Evolutionary conservation across 345 rosid genomes (phyloP), one percentile per base, ranked within the genome.

Genomic region (Mangifera indica): DNA sequence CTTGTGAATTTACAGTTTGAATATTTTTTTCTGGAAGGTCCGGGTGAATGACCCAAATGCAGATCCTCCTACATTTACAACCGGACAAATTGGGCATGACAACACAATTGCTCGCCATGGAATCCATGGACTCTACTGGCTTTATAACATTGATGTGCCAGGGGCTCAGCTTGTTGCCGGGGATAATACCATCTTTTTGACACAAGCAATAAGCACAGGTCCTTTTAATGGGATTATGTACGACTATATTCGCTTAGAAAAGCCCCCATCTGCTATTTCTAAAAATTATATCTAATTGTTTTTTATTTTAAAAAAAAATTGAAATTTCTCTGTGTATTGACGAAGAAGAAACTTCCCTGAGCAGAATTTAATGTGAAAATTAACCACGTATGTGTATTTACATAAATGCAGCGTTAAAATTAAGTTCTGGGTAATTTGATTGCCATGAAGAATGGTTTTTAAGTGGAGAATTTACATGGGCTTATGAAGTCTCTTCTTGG

Each of bases 101-200:
- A 90, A 90, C 63, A 55, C 95, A 42, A 83, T 90, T 7, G 74
- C 87, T 6, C 80, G 95, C 61, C 92, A 90, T 55, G 95, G 95
- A 71, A 84, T 84, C 49, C 92, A 87, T 58, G 95, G 91, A 21
- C 77, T 87, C 14, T 86, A 86, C 80, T 54, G 89, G 75, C 83
- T 84, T 5, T 86, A 70, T 70, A 76, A 49, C 32, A 72, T 84
- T 7, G 84, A 82, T 11, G 58, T 86, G 0, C 72, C 74, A 0
- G 85, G 86, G 15, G 32, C 53, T 74, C 55, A 12, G 72, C 82
- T 86, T 15, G 72, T 72, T 20, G 54, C 64, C 21, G 87, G 90
- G 13, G 82, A 79, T 20, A 87, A 90, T 66, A 76, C 83, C 18
- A 72, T 87, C 29, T 87, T 79, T 72, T 70, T 90, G 63, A 82